phyloP scores from a whole-genome alignment of 2,329 filamentous ascomycete genomes.

The Fusarium marasasianum region DNA sequence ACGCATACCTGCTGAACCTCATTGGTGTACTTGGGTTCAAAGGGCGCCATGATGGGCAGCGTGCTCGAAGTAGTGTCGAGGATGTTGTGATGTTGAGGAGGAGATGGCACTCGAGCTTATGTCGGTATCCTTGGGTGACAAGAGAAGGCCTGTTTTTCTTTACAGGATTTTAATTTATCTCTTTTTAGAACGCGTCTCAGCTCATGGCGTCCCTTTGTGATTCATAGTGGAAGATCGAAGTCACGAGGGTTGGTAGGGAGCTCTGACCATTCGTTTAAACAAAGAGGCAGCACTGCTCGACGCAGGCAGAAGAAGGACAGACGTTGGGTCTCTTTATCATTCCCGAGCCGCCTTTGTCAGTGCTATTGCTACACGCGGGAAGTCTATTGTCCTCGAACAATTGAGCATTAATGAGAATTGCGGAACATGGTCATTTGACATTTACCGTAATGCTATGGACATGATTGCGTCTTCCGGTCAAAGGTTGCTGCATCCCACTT shows the following conservation, averaged over 20 bases:
- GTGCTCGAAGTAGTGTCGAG: background rate
- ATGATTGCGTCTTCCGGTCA: background rate
- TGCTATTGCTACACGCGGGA: background rate
- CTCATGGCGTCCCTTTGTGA: background rate
- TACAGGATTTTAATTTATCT: rapidly evolving
- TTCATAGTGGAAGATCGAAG: background rate
- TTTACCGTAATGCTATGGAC: background rate
- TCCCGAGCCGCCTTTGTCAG: background rate
- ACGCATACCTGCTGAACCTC: slow-evolving; percentile 16
- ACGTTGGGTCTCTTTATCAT: background rate
- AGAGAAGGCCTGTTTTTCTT: too few relatives aligned
- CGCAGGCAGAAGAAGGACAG: slow-evolving; percentile 24
- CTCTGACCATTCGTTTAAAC: background rate
- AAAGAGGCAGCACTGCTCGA: background rate
- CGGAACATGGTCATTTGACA: slow-evolving; percentile 55
- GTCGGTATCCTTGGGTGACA: background rate
- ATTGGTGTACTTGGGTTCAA: background rate
- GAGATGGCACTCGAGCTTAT: too few relatives aligned
- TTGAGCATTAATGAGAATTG: slow-evolving; percentile 7
- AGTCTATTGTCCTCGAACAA: background rate
- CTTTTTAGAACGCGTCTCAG: background rate
- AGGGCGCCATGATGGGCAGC: background rate
- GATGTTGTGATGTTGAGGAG: background rate
- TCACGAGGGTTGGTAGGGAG: background rate
- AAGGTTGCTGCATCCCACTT: background rate